Percentiles rank a stretch among this genome's conserved stretches.
These are phyloP conservation scores for Ensete ventricosum DNA, from an alignment of 176 grass and related monocot genomes.

Conservation along the genomic window DNA sequence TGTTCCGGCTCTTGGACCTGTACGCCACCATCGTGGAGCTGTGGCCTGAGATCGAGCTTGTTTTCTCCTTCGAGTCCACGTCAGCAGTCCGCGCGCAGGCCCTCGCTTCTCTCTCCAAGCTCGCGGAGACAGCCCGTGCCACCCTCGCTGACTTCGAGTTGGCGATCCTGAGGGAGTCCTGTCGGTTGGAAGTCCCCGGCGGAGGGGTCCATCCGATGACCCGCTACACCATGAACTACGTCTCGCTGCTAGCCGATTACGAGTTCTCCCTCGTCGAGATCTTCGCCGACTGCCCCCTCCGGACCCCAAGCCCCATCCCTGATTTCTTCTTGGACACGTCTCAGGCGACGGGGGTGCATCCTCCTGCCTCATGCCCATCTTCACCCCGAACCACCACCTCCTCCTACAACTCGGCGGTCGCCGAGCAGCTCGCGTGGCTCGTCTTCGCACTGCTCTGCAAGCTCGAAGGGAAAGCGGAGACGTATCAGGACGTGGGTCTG, in stretches of 20 bases:
- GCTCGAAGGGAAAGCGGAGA: constrained; percentile 54
- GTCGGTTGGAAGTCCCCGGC: constrained; percentile 25
- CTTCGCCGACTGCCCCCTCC: constrained; percentile 13
- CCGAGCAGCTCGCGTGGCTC: constrained; percentile 22
- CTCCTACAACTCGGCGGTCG: background rate
- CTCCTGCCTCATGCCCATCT: background rate
- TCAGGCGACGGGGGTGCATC: background rate
- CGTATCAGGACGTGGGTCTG: constrained; percentile 27
- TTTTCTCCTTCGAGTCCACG: constrained; percentile 27
- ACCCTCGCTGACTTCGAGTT: constrained; percentile 34
- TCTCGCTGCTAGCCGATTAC: constrained; percentile 58
- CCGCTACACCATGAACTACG: constrained; percentile 73
- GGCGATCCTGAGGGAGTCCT: constrained; percentile 43
- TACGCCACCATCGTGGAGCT: constrained; percentile 30
- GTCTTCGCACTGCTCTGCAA: constrained; percentile 40
- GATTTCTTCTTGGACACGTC: constrained; percentile 1
- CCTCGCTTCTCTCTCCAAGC: constrained; percentile 14
- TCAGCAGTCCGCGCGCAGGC: constrained; percentile 7
- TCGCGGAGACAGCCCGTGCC: constrained; percentile 14
- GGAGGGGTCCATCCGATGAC: constrained; percentile 54
- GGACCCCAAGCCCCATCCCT: background rate
- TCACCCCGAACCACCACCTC: constrained; percentile 1
- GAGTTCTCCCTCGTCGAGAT: constrained; percentile 23
- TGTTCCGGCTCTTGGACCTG: constrained; percentile 64
- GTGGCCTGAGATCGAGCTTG: constrained; percentile 29